A percentile compares a stretch with the other conserved stretches of the same genome.
Conservation (phyloP, 2,329 filamentous ascomycete genomes). For the Drechmeria coniospora region DNA sequence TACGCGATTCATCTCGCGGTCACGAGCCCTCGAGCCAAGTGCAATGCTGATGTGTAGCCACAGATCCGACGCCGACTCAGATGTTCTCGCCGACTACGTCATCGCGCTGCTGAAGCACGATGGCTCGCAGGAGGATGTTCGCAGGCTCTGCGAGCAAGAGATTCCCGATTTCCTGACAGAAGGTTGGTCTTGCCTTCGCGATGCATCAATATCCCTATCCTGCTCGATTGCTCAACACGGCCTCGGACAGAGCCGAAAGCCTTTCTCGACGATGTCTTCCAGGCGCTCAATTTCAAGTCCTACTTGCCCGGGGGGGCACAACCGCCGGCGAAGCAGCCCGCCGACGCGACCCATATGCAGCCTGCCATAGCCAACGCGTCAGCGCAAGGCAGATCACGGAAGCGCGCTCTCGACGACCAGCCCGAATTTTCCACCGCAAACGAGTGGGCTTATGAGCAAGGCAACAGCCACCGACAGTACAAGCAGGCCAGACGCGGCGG, state of each 20-base stretch:
- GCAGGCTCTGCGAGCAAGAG: slow-evolving; percentile 53
- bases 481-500: slow-evolving; percentile 47
- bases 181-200: slow-evolving; percentile 23
- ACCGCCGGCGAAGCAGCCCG: slow-evolving; percentile 14
- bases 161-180: slow-evolving; percentile 63
- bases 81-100: slow-evolving; percentile 76
- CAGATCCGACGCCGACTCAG: slow-evolving; percentile 65
- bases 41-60: slow-evolving; percentile 3
- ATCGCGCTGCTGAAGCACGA: slow-evolving; percentile 60
- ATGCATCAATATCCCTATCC: not conserved
- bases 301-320: slow-evolving; percentile 41
- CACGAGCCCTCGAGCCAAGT: not conserved
- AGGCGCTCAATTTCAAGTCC: slow-evolving; percentile 44
- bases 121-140: slow-evolving; percentile 46
- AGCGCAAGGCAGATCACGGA: slow-evolving; percentile 10
- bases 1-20: slow-evolving; percentile 24
- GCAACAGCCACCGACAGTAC: slow-evolving; percentile 26
- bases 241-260: slow-evolving; percentile 16
- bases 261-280: slow-evolving; percentile 60
- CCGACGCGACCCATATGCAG: not conserved
- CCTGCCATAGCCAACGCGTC: not conserved
- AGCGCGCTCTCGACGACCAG: slow-evolving; percentile 20
- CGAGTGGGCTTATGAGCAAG: slow-evolving; percentile 13
- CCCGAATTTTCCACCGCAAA: slow-evolving; percentile 8
- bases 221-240: not conserved